Evolutionary conservation across 2,329 filamentous ascomycete genomes (phyloP).

Genomic region (Talaromyces sp.): DNA sequence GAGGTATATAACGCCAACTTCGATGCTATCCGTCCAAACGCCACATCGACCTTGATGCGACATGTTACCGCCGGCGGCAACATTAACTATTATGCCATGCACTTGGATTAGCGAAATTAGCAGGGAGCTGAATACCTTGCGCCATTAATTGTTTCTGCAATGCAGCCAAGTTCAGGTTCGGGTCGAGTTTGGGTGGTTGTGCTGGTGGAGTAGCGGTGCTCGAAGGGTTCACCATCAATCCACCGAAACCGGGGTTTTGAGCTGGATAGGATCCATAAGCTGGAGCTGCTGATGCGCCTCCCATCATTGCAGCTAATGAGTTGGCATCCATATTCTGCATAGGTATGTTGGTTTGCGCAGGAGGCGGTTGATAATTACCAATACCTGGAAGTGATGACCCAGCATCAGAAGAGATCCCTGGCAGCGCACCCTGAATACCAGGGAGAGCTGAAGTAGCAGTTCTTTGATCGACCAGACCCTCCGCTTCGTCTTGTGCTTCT

Average conservation of each 20-base stretch:
- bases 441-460: slow-evolving; percentile 57
- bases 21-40: slow-evolving; percentile 13
- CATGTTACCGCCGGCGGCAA: slow-evolving; percentile 25
- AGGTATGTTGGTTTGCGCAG: slow-evolving; percentile 30
- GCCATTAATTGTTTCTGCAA: slow-evolving; percentile 40
- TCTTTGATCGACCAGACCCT: slow-evolving; percentile 89
- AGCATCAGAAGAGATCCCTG: slow-evolving; percentile 48
- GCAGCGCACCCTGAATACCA: slow-evolving; percentile 57
- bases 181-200: slow-evolving; percentile 32
- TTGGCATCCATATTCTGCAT: slow-evolving; percentile 52
- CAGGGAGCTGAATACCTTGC: slow-evolving; percentile 38
- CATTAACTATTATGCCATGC: slow-evolving; percentile 38
- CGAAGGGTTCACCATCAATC: slow-evolving; percentile 42
- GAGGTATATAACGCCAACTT: slow-evolving; percentile 14
- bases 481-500: slow-evolving; percentile 88
- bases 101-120: slow-evolving; percentile 39
- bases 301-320: slow-evolving; percentile 44
- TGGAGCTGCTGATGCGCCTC: slow-evolving; percentile 44
- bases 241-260: slow-evolving; percentile 37
- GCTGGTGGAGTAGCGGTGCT: slow-evolving; percentile 50
- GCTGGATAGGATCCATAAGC: slow-evolving; percentile 27
- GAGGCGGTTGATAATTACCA: slow-evolving; percentile 44
- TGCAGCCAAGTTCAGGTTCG: slow-evolving; percentile 39
- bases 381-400: slow-evolving; percentile 47
- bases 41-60: background rate